Evolutionary conservation across 441 rosid genomes (phyloP).

Genomic region (Monsonia emarginata): DNA sequence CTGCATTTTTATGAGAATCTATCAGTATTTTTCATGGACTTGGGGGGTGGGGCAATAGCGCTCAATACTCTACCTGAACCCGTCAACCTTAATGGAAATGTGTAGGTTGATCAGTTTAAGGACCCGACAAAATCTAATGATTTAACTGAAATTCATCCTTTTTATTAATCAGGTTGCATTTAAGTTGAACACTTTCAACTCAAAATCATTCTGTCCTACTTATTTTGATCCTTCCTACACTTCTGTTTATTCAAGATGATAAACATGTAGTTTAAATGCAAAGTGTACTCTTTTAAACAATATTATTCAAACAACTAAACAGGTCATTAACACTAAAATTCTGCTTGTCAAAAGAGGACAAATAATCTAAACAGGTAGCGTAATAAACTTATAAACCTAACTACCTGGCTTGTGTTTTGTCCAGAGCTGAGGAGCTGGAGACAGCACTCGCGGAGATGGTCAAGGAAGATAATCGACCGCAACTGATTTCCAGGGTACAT

Average conservation of each 20-base stretch:
- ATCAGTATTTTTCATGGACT: not conserved
- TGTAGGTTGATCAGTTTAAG: not conserved
- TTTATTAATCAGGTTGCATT: not conserved
- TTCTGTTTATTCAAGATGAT: not conserved
- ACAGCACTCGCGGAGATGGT: constrained; percentile 64
- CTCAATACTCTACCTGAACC: not conserved
- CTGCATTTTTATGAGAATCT: constrained; percentile 4
- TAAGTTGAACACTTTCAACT: not conserved
- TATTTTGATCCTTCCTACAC: not conserved
- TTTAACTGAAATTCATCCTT: not conserved
- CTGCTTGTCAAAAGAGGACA: no score
- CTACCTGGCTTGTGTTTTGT: constrained; percentile 12
- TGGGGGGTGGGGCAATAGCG: no score
- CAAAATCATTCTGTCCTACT: not conserved
- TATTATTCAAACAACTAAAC: no score
- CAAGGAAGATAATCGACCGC: constrained; percentile 53
- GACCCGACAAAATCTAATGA: not conserved
- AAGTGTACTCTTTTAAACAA: not conserved
- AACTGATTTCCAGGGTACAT: constrained; percentile 49
- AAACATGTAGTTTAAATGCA: not conserved
- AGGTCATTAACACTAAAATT: no score
- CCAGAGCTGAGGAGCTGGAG: constrained; percentile 66
- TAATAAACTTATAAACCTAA: not conserved
- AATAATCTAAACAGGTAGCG: not conserved
- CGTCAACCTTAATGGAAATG: not conserved